Percentiles rank a stretch among this genome's conserved stretches.
Conservation (phyloP, 1,139 yeast species). For the Debaryomyces sp. region DNA sequence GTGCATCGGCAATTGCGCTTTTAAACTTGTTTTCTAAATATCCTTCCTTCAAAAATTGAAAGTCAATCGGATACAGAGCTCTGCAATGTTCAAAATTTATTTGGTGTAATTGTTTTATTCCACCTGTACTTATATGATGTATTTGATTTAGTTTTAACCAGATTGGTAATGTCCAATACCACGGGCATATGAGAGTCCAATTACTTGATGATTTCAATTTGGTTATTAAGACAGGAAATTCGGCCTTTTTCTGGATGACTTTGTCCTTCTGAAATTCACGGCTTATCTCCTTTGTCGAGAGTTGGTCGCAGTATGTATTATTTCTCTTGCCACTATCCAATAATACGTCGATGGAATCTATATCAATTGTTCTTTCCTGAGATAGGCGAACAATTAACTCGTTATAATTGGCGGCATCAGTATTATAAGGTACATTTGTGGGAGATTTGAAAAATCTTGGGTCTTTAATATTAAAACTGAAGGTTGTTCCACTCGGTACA, state of each 20-base stretch:
- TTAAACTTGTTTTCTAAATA: conserved; percentile 48
- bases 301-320: conserved; percentile 59
- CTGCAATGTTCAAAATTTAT: conserved; percentile 59
- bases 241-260: conserved; percentile 26
- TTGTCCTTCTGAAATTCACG: conserved; percentile 13
- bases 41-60: conserved; percentile 65
- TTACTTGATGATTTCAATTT: conserved; percentile 42
- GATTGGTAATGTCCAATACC: conserved; percentile 89
- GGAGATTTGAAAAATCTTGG: conserved; percentile 70
- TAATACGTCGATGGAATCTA: conserved; percentile 32
- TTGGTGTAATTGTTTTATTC: conserved; percentile 75
- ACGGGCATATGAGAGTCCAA: conserved; percentile 71
- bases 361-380: conserved; percentile 19
- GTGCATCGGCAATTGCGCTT: conserved; percentile 40
- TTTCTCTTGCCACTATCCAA: conserved; percentile 50
- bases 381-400: conserved; percentile 29
- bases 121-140: conserved; percentile 69
- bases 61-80: conserved; percentile 73
- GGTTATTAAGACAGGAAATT: conserved; percentile 66
- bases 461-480: conserved; percentile 62
- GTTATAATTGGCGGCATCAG: conserved; percentile 13
- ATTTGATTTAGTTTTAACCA: conserved; percentile 71
- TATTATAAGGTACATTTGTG: conserved; percentile 22
- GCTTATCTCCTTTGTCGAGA: conserved; percentile 56
- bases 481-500: conserved; percentile 59